Percentiles rank a stretch among this genome's conserved stretches.
Evolutionary conservation across 495 filamentous ascomycete genomes (phyloP).

Genomic region (Staphylotrichum tortipilum): DNA sequence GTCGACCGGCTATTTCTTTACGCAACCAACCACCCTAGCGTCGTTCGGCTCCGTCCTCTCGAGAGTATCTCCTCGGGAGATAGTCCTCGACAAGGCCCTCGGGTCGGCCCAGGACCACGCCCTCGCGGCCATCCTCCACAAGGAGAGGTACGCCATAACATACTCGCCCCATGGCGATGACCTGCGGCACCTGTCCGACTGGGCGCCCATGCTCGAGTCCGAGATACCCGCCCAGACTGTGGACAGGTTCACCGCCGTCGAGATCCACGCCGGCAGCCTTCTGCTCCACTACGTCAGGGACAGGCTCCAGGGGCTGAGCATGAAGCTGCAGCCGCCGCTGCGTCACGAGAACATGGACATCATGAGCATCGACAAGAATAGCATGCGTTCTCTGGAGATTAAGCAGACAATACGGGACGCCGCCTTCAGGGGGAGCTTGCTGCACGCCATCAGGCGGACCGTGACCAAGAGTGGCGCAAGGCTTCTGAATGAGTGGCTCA

Average conservation of each 20-base stretch:
- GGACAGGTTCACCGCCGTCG: slow-evolving; percentile 38
- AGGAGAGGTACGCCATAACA: slow-evolving; percentile 52
- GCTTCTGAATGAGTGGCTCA: slow-evolving; percentile 72
- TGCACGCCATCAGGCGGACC: slow-evolving; percentile 82
- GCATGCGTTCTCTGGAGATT: slow-evolving; percentile 82
- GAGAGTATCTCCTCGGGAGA: slow-evolving; percentile 74
- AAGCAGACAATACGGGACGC: slow-evolving; percentile 71
- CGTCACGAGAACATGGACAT: slow-evolving; percentile 62
- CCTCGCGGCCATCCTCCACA: slow-evolving; percentile 38
- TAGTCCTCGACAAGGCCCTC: slow-evolving; percentile 62
- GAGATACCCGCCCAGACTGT: slow-evolving; percentile 39
- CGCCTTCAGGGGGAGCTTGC: slow-evolving; percentile 66
- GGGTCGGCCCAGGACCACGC: slow-evolving; percentile 37
- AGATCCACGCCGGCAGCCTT: slow-evolving; percentile 60
- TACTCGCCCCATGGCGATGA: slow-evolving; percentile 40
- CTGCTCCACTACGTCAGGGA: slow-evolving; percentile 76
- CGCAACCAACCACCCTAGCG: slow-evolving; percentile 64
- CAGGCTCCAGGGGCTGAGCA: slow-evolving; percentile 65
- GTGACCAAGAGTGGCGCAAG: slow-evolving; percentile 84
- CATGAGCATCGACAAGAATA: slow-evolving; percentile 88
- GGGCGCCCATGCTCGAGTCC: slow-evolving; percentile 69
- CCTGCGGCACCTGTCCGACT: slow-evolving; percentile 51
- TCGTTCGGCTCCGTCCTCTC: slow-evolving; percentile 70
- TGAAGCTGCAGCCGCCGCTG: slow-evolving; percentile 77
- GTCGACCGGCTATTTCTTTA: slow-evolving; percentile 89